Base-by-base conservation (phyloP, 176 grass and related monocot genomes). In the Thalia dealbata region DNA sequence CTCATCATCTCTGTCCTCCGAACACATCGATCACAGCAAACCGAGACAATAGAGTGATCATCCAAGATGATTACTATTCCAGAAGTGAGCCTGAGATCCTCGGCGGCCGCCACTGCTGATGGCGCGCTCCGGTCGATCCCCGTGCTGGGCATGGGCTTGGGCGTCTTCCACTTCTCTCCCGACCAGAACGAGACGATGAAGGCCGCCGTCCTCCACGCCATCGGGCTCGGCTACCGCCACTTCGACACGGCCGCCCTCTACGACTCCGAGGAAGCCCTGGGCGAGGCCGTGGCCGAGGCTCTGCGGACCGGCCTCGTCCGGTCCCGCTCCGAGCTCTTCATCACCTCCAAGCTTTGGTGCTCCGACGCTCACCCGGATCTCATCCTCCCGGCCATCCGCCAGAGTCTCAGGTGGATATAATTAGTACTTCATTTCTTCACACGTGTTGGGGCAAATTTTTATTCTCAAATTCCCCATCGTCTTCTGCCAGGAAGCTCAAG, bases 321-420 rank as follows among this genome's bases (percentile, higher is more conserved):
- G 41, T 82, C 81, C 61, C 88, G 84, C 22, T 45, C 13, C 46
- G 73, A 83, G 16, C 69, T 90, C 62, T 90, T 86, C 76, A 30
- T 90, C 68, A 90, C 80, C 48, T 78, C 84, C 84, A 91, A 91
- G 81, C 80, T 91, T 51, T 70, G 44, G 78, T 28, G 80, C 70
- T 3, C 50, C 29, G 71, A 91, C 72, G 72, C 81, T 24, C 73
- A 51, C 26, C 72, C 84, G 1, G 54, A 52, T 11, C 30, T 19
- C 7, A 28, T 78, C 52, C 43, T 71, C 43, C 69, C 69, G 10
- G 69, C 69, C 43, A 43, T 71, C 43, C 38, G 22, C 24, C 25
- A 46, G 21, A 38, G 32, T 38, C 32, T 38, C 4, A 38, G 32
- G 32, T 38, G 4, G 4, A 38, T 38, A n/a, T n/a, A n/a, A n/a